Conservation (phyloP, 441 rosid genomes). For the Melastoma candidum region DNA sequence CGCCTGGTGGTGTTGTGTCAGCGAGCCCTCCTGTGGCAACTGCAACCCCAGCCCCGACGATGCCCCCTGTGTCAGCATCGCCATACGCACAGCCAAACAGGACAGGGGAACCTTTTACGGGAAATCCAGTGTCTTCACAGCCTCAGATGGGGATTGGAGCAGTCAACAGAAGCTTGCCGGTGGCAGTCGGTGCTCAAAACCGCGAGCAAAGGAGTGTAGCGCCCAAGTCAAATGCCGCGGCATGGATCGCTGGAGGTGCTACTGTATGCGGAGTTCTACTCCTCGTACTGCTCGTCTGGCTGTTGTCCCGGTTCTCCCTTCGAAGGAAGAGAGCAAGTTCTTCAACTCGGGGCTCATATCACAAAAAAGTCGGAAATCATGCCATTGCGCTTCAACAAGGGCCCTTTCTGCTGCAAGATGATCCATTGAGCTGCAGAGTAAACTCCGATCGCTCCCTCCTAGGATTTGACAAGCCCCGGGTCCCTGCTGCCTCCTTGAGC, state of each 20-base stretch:
- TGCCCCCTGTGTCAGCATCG: too few species aligned
- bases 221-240: conserved; percentile 14
- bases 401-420: conserved; percentile 5
- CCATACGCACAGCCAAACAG: too few species aligned
- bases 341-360: conserved; percentile 18
- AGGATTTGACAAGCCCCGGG: conserved; percentile 1
- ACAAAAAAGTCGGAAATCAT: conserved; percentile 13
- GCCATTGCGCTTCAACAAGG: conserved; percentile 20
- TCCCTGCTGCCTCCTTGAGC: conserved; percentile 9
- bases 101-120: background rate
- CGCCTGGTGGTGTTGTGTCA: too few species aligned
- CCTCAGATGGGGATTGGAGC: background rate
- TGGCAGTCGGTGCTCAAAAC: conserved; percentile 4
- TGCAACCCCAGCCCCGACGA: too few species aligned
- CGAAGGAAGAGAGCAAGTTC: conserved; percentile 17
- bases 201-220: background rate
- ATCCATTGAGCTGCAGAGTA: conserved; percentile 1
- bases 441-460: background rate
- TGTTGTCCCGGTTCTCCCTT: conserved; percentile 22
- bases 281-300: conserved; percentile 22
- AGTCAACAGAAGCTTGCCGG: conserved; percentile 8
- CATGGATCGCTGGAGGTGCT: conserved; percentile 30
- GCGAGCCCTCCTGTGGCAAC: too few species aligned
- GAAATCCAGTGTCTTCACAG: background rate
- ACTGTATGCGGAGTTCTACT: conserved; percentile 28